These are phyloP conservation scores for Helotiales sp. DNA, from an alignment of 2,329 filamentous ascomycete genomes.

Conservation along the genomic window DNA sequence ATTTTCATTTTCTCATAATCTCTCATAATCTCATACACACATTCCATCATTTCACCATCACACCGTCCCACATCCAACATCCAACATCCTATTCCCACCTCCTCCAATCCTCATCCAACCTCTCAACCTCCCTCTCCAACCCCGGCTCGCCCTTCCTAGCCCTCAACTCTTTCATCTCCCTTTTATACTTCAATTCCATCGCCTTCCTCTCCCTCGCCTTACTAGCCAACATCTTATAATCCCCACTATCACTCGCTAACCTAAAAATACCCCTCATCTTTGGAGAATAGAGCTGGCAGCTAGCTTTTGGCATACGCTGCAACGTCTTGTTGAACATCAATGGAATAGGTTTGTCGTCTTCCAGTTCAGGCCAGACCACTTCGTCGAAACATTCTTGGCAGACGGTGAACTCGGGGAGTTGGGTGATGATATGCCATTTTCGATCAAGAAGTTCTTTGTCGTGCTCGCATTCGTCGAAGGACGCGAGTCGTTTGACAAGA, in stretches of 20 bases:
- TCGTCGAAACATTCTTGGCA: constrained; percentile 87
- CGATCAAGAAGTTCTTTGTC: constrained; percentile 54
- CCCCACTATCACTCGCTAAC: constrained; percentile 64
- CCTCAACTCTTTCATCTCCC: constrained; percentile 23
- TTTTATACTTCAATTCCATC: constrained; percentile 27
- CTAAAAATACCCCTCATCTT: constrained; percentile 76
- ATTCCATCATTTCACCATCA: no score
- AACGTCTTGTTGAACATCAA: constrained; percentile 65
- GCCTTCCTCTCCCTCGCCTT: constrained; percentile 56
- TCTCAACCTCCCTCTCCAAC: constrained; percentile 42
- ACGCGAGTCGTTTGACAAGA: constrained; percentile 25
- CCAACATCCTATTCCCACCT: constrained; percentile 45
- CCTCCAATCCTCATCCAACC: constrained; percentile 51
- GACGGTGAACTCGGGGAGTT: constrained; percentile 75
- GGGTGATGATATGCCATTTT: constrained; percentile 76
- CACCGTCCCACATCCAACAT: neutral
- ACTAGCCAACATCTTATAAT: constrained; percentile 61
- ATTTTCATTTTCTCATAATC: no score
- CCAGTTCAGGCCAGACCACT: constrained; percentile 69
- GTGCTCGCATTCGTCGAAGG: constrained; percentile 33
- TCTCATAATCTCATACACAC: no score
- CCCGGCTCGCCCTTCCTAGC: constrained; percentile 12
- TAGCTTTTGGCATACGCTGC: constrained; percentile 52
- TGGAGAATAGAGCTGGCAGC: constrained; percentile 78
- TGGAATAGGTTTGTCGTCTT: constrained; percentile 56